phyloP scores from a whole-genome alignment of 768 basidiomycete genomes.

The Serendipita indica region DNA sequence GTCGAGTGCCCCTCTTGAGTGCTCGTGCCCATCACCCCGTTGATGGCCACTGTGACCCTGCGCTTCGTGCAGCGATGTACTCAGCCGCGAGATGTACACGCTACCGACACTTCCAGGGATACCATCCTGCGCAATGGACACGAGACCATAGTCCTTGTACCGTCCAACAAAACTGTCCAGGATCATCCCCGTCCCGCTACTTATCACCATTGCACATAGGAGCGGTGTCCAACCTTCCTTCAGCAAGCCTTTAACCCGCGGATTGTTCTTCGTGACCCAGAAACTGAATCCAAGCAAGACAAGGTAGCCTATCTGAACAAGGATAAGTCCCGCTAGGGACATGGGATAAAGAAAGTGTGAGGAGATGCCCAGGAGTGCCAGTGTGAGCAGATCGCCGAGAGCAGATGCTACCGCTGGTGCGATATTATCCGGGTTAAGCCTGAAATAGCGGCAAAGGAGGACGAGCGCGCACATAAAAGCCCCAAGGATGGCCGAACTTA shows the following conservation, averaged over 20 bases:
- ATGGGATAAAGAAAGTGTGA: slow-evolving; percentile 59
- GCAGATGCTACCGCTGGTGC: slow-evolving; percentile 87
- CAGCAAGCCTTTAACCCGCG: slow-evolving; percentile 54
- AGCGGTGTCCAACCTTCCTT: slow-evolving; percentile 81
- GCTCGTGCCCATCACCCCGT: slow-evolving; percentile 12
- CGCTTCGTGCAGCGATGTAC: slow-evolving; percentile 69
- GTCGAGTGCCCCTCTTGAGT: neutral
- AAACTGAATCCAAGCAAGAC: slow-evolving; percentile 35
- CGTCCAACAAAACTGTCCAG: slow-evolving; percentile 77
- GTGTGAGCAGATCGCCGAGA: slow-evolving; percentile 83
- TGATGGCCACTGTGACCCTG: slow-evolving; percentile 18
- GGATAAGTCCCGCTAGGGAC: slow-evolving; percentile 28
- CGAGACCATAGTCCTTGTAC: slow-evolving; percentile 75
- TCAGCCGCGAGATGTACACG: slow-evolving; percentile 80
- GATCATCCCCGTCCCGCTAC: slow-evolving; percentile 77
- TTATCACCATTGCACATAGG: slow-evolving; percentile 79
- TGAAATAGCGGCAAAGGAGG: slow-evolving; percentile 56
- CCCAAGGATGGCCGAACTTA: slow-evolving; percentile 67
- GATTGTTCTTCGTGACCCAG: slow-evolving; percentile 47
- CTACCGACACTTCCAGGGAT: slow-evolving; percentile 81
- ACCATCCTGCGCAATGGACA: slow-evolving; percentile 83
- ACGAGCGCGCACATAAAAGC: slow-evolving; percentile 85
- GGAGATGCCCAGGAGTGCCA: slow-evolving; percentile 57
- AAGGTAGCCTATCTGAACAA: slow-evolving; percentile 34
- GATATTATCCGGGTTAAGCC: slow-evolving; percentile 90